Conservation (phyloP, 2,329 filamentous ascomycete genomes). For the Hypoxylon sp. region DNA sequence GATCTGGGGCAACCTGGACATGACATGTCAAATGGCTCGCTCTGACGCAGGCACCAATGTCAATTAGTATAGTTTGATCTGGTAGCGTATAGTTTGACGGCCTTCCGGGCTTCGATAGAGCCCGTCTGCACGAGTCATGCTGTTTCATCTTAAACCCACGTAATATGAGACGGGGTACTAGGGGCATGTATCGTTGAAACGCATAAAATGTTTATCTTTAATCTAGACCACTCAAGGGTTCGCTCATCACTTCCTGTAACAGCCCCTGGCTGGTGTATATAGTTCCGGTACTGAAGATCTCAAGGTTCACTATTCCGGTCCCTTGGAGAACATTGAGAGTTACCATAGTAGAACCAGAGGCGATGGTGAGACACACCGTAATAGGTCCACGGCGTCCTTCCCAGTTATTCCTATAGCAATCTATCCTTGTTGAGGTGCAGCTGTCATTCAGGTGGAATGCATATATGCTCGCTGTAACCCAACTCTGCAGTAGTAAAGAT, state of each 20-base stretch:
- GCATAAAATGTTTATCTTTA: slow-evolving; percentile 37
- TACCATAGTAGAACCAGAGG: neutral
- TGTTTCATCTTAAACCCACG: slow-evolving; percentile 34
- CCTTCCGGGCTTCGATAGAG: slow-evolving; percentile 20
- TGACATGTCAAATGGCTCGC: slow-evolving; percentile 38
- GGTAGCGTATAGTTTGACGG: slow-evolving; percentile 19
- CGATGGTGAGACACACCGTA: slow-evolving; percentile 15
- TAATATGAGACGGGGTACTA: slow-evolving; percentile 28
- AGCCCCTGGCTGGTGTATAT: slow-evolving; percentile 25
- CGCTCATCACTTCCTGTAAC: slow-evolving; percentile 41
- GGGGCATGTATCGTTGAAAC: slow-evolving; percentile 30
- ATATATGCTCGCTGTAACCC: slow-evolving; percentile 34
- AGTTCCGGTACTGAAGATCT: slow-evolving; percentile 40
- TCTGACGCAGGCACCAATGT: slow-evolving; percentile 41
- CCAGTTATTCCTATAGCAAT: slow-evolving; percentile 10
- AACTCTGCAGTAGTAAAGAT: slow-evolving; percentile 14
- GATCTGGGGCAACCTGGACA: slow-evolving; percentile 35
- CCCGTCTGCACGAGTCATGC: slow-evolving; percentile 19
- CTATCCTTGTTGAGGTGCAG: slow-evolving; percentile 39
- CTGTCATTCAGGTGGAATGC: slow-evolving; percentile 38
- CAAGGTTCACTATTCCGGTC: slow-evolving; percentile 24
- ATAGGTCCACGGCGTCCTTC: slow-evolving; percentile 18
- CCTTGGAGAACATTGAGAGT: slow-evolving; percentile 29
- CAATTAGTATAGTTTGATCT: slow-evolving; percentile 15
- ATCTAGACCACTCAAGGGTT: slow-evolving; percentile 39